Evolutionary conservation across 257 asterid species (phyloP), one percentile per base, ranked within the genome.

Genomic region (Anisodus tanguticus): DNA sequence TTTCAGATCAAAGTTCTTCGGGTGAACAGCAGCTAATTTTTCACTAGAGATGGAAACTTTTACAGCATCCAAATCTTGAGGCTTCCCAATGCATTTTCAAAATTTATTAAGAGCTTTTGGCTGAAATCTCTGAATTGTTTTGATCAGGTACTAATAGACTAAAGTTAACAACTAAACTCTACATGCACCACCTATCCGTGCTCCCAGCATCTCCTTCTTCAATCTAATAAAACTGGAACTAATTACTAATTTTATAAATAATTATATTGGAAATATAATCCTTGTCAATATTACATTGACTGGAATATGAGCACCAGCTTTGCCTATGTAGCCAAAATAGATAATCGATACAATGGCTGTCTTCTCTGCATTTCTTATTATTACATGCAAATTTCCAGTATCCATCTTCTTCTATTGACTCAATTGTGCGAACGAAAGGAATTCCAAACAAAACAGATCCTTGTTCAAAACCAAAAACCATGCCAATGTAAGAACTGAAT

Each of bases 21-120:
- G 1, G 26, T 39, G 39, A 68, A 39, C 26, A 68, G 26, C 26
- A 68, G 53, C 51, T 68, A 39, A 68, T 37, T 13, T 39, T 68
- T 68, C 53, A 68, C 4, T 37, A 35, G 51, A 68, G 53, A 37
- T 39, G 77, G 77, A 68, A 68, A 66, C 53, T 68, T 68, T 37
- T 68, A 45, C 22, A 68, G 53, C 22, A 17, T 37, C 10, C 7
- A 0, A 37, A 39, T 68, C 10, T 68, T 37, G 51, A 68, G 12
- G 77, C 77, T 37, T 68, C 53, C 77, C n/a, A 68, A 39, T 68
- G 77, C 77, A 68, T 39, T 39, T 39, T 37, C 76, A 68, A 37
- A 68, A 68, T 68, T 68, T 68, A 39, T n/a, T 6, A 68, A 68
- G 53, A 68, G 77, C 77, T 39, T 68, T 68, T 68, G 12, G 53